Conservation (phyloP, 768 basidiomycete species). For the Calocybe gangraenosa region DNA sequence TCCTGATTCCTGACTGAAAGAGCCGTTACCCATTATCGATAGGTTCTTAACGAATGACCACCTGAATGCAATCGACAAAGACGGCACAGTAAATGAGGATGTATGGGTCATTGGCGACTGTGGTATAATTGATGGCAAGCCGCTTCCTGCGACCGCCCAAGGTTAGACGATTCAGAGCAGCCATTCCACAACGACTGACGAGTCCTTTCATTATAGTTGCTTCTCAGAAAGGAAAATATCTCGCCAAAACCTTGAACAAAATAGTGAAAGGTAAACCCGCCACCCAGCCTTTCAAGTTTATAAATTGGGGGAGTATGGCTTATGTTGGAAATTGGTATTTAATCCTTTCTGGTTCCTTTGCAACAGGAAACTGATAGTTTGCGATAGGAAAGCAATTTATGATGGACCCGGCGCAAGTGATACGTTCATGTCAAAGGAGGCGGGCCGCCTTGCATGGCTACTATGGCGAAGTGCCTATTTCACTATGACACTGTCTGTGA, state of each 20-base stretch:
- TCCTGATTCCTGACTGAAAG: background rate
- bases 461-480: slow-evolving; percentile 82
- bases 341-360: background rate
- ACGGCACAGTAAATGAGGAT: slow-evolving; percentile 54
- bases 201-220: slow-evolving; percentile 45
- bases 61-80: slow-evolving; percentile 55
- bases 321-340: slow-evolving; percentile 73
- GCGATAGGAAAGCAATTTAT: slow-evolving; percentile 68
- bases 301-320: slow-evolving; percentile 71
- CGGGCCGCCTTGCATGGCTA: slow-evolving; percentile 70
- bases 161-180: slow-evolving; percentile 29
- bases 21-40: background rate
- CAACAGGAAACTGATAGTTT: background rate
- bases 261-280: slow-evolving; percentile 46
- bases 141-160: slow-evolving; percentile 84
- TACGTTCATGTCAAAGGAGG: slow-evolving; percentile 53
- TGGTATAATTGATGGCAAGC: slow-evolving; percentile 48
- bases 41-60: slow-evolving; percentile 47
- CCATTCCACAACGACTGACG: slow-evolving; percentile 10
- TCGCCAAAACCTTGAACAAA: slow-evolving; percentile 63
- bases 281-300: slow-evolving; percentile 60
- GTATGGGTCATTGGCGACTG: slow-evolving; percentile 86
- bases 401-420: slow-evolving; percentile 52
- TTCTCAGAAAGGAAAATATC: slow-evolving; percentile 69
- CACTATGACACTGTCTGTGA: slow-evolving; percentile 65